These are phyloP conservation scores for Lithospermum erythrorhizon DNA, from an alignment of 257 asterid genomes.

Conservation along the genomic window DNA sequence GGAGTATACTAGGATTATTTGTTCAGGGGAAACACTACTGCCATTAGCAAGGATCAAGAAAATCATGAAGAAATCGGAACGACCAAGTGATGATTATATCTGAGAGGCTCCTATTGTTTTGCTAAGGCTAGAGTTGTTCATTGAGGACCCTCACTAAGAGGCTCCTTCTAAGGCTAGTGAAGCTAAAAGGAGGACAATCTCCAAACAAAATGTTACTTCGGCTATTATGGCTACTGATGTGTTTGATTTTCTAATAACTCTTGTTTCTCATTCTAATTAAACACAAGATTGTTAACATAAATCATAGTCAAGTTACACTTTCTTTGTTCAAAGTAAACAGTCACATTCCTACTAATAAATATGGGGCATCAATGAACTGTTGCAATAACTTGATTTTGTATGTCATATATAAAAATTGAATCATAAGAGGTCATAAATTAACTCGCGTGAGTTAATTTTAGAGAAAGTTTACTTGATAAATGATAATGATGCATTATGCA, in stretches of 20 bases:
- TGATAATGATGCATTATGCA: no score
- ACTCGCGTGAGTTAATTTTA: no score
- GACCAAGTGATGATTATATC: conserved; percentile 77
- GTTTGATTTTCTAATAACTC: conserved; percentile 56
- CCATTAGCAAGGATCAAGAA: conserved; percentile 45
- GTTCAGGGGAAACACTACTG: conserved; percentile 49
- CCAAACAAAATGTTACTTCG: conserved; percentile 61
- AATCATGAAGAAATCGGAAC: conserved; percentile 54
- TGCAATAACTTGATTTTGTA: no score
- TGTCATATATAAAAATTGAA: no score
- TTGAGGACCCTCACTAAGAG: conserved; percentile 48
- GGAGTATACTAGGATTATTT: conserved; percentile 57
- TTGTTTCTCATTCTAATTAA: conserved; percentile 19
- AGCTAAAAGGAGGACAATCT: conserved; percentile 58
- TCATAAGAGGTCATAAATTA: no score
- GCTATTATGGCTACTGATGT: conserved; percentile 62
- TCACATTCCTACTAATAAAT: no score
- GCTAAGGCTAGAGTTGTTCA: conserved; percentile 71
- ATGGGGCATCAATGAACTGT: no score
- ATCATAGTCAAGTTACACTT: no score
- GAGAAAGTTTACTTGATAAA: no score
- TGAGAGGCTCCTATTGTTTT: conserved; percentile 66
- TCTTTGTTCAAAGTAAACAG: no score
- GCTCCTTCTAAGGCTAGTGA: conserved; percentile 54
- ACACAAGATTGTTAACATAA: no score